Evolutionary conservation across 129 eudicot species (phyloP).

Genomic region (Pulicaria dysenterica): DNA sequence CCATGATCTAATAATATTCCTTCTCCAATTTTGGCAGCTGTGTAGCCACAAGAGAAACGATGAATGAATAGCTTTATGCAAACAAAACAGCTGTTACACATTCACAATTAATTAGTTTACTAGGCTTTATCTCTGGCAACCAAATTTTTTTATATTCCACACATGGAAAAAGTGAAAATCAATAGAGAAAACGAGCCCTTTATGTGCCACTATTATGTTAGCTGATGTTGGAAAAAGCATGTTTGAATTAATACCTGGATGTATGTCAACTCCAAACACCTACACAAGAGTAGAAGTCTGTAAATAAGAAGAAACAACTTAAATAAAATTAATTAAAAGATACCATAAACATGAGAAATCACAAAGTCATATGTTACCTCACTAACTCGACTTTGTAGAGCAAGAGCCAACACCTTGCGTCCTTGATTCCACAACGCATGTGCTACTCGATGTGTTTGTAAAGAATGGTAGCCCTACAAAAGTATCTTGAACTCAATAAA

Average conservation of each 20-base stretch:
- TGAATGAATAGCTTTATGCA: neutral
- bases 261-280: slow-evolving; percentile 78
- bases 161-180: neutral
- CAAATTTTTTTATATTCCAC: neutral
- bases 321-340: slow-evolving; percentile 3
- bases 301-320: slow-evolving; percentile 23
- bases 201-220: neutral
- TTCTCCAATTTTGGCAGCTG: slow-evolving; percentile 83
- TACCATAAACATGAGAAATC: neutral
- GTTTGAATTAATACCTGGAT: slow-evolving; percentile 55
- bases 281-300: slow-evolving; percentile 22
- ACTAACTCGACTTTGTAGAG: slow-evolving; percentile 76
- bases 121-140: no score
- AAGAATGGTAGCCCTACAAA: slow-evolving; percentile 64
- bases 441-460: slow-evolving; percentile 73
- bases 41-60: slow-evolving; percentile 12
- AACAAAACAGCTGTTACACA: neutral
- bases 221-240: neutral
- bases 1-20: slow-evolving; percentile 74
- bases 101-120: neutral
- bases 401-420: slow-evolving; percentile 67
- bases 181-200: neutral
- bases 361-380: slow-evolving; percentile 49
- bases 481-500: slow-evolving; percentile 7
- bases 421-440: slow-evolving; percentile 75